Percentiles rank a stretch among this genome's conserved stretches.
phyloP scores from a whole-genome alignment of 495 filamentous ascomycete genomes.

The Paragyromitra xinjiangensis region DNA sequence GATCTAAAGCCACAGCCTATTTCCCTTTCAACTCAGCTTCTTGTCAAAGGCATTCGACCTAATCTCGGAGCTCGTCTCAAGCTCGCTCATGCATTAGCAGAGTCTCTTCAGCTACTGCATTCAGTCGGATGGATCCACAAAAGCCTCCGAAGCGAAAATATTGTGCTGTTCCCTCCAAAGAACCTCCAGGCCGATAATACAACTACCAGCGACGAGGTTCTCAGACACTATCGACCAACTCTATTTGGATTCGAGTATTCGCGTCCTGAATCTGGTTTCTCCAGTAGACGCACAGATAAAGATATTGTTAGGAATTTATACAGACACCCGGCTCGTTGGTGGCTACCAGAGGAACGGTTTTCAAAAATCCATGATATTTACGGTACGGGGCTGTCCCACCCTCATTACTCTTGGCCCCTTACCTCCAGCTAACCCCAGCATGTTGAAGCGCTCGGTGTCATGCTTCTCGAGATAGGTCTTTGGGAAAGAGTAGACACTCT shows the following conservation, averaged over 20 bases:
- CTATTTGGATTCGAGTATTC: constrained; percentile 58
- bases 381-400: background rate
- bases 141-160: constrained; percentile 57
- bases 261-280: constrained; percentile 51
- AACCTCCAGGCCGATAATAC: background rate
- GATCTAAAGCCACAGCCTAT: background rate
- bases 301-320: constrained; percentile 52
- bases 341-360: constrained; percentile 45
- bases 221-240: constrained; percentile 51
- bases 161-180: constrained; percentile 56
- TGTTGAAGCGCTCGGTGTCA: background rate
- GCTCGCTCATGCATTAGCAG: constrained; percentile 49
- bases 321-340: constrained; percentile 53
- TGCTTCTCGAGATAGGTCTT: background rate
- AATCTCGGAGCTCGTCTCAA: constrained; percentile 51
- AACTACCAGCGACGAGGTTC: background rate
- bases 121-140: constrained; percentile 58
- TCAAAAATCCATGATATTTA: constrained; percentile 59
- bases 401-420: background rate
- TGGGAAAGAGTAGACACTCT: background rate
- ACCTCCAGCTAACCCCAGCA: background rate
- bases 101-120: constrained; percentile 53
- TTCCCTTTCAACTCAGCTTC: background rate
- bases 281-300: constrained; percentile 41
- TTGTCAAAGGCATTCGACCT: background rate